Evolutionary conservation across 768 basidiomycete species (phyloP).

Genomic region (Collybiopsis luxurians): DNA sequence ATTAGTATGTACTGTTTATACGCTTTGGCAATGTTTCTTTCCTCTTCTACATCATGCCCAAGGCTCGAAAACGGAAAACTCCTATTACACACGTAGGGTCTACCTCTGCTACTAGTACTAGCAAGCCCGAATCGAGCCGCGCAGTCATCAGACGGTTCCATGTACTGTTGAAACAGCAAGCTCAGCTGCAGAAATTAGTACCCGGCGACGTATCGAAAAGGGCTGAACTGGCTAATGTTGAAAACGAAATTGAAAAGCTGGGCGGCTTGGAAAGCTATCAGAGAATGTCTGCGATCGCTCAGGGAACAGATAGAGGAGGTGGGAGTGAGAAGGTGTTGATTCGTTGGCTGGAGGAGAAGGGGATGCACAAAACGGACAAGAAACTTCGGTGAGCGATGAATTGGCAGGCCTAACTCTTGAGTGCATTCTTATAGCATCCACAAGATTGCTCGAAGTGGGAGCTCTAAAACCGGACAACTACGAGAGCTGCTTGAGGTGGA

Average conservation of each 20-base stretch:
- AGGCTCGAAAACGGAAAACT: slow-evolving; percentile 5
- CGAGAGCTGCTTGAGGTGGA: slow-evolving; percentile 61
- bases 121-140: slow-evolving; percentile 48
- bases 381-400: slow-evolving; percentile 35
- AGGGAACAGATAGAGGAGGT: slow-evolving; percentile 79
- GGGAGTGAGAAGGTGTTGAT: slow-evolving; percentile 84
- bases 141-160: slow-evolving; percentile 80
- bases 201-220: slow-evolving; percentile 18
- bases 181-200: slow-evolving; percentile 41
- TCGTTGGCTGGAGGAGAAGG: slow-evolving; percentile 65
- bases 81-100: background rate
- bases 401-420: background rate
- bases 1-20: too few relatives aligned
- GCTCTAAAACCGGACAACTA: slow-evolving; percentile 87
- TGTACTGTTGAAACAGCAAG: slow-evolving; percentile 67
- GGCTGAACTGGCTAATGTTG: slow-evolving; percentile 47
- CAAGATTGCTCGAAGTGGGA: slow-evolving; percentile 84
- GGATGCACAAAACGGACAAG: slow-evolving; percentile 22
- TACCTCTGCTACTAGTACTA: background rate
- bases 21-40: too few relatives aligned
- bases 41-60: background rate
- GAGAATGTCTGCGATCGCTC: slow-evolving; percentile 78
- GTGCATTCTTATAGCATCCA: background rate
- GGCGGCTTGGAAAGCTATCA: slow-evolving; percentile 85
- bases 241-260: slow-evolving; percentile 59